Conservation (phyloP, 139 green algal species). For the Ulvella scutata region DNA sequence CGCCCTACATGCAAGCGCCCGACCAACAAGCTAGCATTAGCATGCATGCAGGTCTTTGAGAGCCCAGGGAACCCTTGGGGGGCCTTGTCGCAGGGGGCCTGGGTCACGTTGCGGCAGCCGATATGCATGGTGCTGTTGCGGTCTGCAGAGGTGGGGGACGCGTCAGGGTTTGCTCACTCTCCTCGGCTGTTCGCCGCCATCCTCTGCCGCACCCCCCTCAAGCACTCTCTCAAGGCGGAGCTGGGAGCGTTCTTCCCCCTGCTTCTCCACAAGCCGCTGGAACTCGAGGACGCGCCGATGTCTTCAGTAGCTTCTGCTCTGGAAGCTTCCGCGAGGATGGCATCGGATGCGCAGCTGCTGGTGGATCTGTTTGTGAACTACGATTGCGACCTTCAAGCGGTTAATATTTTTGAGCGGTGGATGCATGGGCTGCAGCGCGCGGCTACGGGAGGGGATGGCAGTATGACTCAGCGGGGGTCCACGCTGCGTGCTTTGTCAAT, state of each 20-base stretch:
- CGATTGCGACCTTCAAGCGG: slow-evolving; percentile 72
- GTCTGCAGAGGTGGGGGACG: slow-evolving; percentile 13
- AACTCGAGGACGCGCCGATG: slow-evolving; percentile 21
- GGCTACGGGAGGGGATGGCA: not conserved
- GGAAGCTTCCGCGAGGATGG: not conserved
- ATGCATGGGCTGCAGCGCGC: not conserved
- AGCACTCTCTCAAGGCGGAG: slow-evolving; percentile 54
- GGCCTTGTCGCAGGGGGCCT: not conserved
- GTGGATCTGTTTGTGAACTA: slow-evolving; percentile 92
- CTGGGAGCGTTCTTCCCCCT: slow-evolving; percentile 79
- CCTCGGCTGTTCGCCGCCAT: slow-evolving; percentile 29
- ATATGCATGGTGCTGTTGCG: slow-evolving; percentile 69
- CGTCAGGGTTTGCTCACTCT: slow-evolving; percentile 27
- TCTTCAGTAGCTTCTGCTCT: not conserved
- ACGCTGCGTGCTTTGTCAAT: not conserved
- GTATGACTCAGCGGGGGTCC: not conserved
- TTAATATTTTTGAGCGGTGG: slow-evolving; percentile 70
- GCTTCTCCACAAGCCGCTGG: slow-evolving; percentile 65
- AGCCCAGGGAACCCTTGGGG: not conserved
- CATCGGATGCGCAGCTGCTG: slow-evolving; percentile 39
- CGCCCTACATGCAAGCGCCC: too few relatives aligned
- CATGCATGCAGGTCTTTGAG: not conserved
- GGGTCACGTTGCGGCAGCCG: slow-evolving; percentile 44
- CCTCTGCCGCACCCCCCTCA: slow-evolving; percentile 30
- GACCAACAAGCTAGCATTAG: not conserved